phyloP scores from a whole-genome alignment of 352 stramenopile genomes.

The Thalassiosira ordinaria region DNA sequence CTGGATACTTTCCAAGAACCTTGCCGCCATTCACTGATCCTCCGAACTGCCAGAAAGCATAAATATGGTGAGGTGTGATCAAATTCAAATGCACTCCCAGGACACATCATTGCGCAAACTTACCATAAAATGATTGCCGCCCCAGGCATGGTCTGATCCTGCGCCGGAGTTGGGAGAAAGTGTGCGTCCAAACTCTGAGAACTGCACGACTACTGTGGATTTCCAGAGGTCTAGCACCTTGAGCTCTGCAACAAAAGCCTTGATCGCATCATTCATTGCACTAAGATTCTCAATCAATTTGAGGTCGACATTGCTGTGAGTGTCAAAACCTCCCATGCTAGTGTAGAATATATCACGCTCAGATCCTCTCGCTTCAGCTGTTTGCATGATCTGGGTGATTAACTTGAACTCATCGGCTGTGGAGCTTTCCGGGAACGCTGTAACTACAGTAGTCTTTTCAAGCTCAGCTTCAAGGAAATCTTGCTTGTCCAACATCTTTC shows the following conservation, averaged over 20 bases:
- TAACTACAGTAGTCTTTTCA: too few relatives aligned
- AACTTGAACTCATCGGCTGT: too few relatives aligned
- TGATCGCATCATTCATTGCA: slow-evolving; percentile 62
- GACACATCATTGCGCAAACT: not conserved
- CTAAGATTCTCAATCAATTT: slow-evolving; percentile 32
- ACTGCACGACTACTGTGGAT: slow-evolving; percentile 30
- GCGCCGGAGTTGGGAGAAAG: slow-evolving; percentile 20
- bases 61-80: not conserved
- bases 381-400: too few relatives aligned
- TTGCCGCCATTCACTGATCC: slow-evolving; percentile 70
- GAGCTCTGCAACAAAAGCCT: slow-evolving; percentile 65
- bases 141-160: not conserved
- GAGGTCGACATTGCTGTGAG: slow-evolving; percentile 50
- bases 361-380: too few relatives aligned
- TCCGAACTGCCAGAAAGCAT: too few relatives aligned
- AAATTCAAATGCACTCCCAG: not conserved
- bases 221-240: slow-evolving; percentile 50
- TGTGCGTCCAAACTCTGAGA: slow-evolving; percentile 57
- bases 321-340: slow-evolving; percentile 74
- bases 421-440: too few relatives aligned
- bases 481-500: too few relatives aligned
- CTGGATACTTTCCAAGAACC: slow-evolving; percentile 74
- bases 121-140: not conserved
- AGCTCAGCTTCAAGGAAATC: too few relatives aligned
- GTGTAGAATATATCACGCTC: slow-evolving; percentile 74